Evolutionary conservation across 1,284 basidiomycete genomes (phyloP).

Genomic region (Trametes hirsuta): DNA sequence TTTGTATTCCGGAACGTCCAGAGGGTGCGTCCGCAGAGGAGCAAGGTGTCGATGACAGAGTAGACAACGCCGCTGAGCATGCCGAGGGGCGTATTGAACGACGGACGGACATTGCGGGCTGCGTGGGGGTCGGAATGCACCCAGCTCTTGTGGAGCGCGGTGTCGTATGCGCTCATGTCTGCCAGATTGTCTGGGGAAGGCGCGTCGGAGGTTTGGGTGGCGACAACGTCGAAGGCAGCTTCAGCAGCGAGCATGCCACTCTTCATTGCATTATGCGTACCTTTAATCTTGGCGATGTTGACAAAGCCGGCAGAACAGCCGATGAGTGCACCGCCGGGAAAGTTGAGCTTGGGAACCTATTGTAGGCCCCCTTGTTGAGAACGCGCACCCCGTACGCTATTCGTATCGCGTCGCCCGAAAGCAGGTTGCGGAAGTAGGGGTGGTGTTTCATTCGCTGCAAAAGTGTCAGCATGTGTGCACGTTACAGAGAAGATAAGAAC

Average conservation of each 20-base stretch:
- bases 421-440: slow-evolving; percentile 84
- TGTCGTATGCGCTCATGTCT: slow-evolving; percentile 83
- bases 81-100: slow-evolving; percentile 87
- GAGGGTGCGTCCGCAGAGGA: slow-evolving; percentile 87
- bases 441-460: slow-evolving; percentile 96
- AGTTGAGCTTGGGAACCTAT: slow-evolving; percentile 51
- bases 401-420: slow-evolving; percentile 75
- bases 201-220: slow-evolving; percentile 11
- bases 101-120: slow-evolving; percentile 92
- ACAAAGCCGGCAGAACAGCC: slow-evolving; percentile 97
- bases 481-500: too few relatives aligned
- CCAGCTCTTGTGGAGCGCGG: slow-evolving; percentile 80
- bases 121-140: slow-evolving; percentile 88
- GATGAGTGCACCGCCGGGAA: slow-evolving; percentile 91
- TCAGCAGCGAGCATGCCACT: slow-evolving; percentile 97
- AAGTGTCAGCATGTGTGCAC: slow-evolving; percentile 1
- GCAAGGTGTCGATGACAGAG: slow-evolving; percentile 86
- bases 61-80: slow-evolving; percentile 90
- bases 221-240: slow-evolving; percentile 64
- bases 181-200: slow-evolving; percentile 40
- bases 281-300: slow-evolving; percentile 98
- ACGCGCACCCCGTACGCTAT: slow-evolving; percentile 92
- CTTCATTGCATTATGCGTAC: slow-evolving; percentile 99
- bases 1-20: slow-evolving; percentile 56
- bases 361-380: slow-evolving; percentile 94